Conservation (phyloP, 2,329 filamentous ascomycete species). For the Elsinoe australis region DNA sequence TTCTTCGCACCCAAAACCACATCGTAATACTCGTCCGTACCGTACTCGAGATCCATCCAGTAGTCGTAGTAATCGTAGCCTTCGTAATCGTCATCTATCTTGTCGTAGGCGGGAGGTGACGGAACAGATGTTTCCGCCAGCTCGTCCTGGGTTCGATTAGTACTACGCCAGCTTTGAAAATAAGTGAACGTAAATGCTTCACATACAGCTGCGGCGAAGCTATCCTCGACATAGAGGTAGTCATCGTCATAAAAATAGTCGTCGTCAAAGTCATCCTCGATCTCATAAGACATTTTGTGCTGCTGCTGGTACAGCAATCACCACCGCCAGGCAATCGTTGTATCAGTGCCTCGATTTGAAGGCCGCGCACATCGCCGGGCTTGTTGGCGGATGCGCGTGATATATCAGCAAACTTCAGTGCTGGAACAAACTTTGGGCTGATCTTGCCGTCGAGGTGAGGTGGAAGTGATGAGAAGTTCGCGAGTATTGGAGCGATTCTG, state of each 20-base stretch:
- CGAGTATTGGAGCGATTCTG: not conserved
- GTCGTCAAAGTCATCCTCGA: constrained; percentile 36
- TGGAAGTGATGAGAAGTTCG: too few species aligned
- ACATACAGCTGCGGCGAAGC: constrained; percentile 33
- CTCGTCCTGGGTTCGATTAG: constrained; percentile 34
- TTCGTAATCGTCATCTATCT: constrained; percentile 27
- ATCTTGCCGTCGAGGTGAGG: too few species aligned
- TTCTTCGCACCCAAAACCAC: constrained; percentile 20
- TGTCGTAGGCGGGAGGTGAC: constrained; percentile 35
- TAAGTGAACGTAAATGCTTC: too few species aligned
- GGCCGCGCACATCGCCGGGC: too few species aligned
- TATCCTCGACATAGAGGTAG: constrained; percentile 43
- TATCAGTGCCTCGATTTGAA: not conserved
- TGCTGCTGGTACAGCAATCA: not conserved
- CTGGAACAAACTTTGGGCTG: too few species aligned
- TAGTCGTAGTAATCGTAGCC: constrained; percentile 45
- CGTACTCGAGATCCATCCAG: constrained; percentile 43
- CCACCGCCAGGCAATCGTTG: not conserved
- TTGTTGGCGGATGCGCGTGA: too few species aligned
- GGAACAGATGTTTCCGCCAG: constrained; percentile 42
- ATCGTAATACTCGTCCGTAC: constrained; percentile 41
- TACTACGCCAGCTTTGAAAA: not conserved
- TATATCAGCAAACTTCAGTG: too few species aligned
- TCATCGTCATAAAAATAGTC: constrained; percentile 33
- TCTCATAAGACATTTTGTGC: constrained; percentile 26